These are phyloP conservation scores for Peronospora farinosa DNA, from an alignment of 352 stramenopile species.

Conservation along the genomic window DNA sequence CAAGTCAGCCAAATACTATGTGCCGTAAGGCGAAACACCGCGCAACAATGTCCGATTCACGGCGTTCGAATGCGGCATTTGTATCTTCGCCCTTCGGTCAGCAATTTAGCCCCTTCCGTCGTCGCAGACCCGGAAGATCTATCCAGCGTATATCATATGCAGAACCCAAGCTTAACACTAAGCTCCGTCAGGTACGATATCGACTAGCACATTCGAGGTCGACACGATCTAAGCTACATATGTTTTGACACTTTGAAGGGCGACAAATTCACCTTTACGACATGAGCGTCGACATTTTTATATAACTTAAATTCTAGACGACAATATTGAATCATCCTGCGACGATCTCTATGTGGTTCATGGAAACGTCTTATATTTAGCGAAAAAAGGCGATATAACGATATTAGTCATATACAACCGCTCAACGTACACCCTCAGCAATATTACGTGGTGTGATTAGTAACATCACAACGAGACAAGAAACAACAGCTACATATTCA, in stretches of 20 bases:
- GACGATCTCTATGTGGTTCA: conserved; percentile 12
- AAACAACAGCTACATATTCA: conserved; percentile 14
- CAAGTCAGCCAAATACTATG: conserved; percentile 8
- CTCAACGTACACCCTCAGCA: background rate
- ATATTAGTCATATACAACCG: conserved; percentile 4
- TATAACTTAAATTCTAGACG: background rate
- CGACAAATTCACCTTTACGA: conserved; percentile 75
- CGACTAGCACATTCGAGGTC: background rate
- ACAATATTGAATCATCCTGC: background rate
- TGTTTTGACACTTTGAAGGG: conserved; percentile 26
- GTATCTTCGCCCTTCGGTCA: conserved; percentile 13
- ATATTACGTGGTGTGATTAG: background rate
- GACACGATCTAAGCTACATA: conserved; percentile 7
- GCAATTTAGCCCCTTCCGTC: conserved; percentile 18
- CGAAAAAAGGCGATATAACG: background rate
- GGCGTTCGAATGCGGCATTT: conserved; percentile 14
- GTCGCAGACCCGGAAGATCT: conserved; percentile 23
- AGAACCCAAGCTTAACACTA: conserved; percentile 73
- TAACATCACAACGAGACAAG: conserved; percentile 32
- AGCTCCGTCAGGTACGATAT: conserved; percentile 60
- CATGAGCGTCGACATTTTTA: conserved; percentile 24
- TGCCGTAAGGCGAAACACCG: conserved; percentile 12
- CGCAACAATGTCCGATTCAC: conserved; percentile 13
- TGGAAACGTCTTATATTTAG: conserved; percentile 24
- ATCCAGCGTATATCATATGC: conserved; percentile 49